phyloP scores from a whole-genome alignment of 768 basidiomycete genomes.

The Macrocybe gigantea region DNA sequence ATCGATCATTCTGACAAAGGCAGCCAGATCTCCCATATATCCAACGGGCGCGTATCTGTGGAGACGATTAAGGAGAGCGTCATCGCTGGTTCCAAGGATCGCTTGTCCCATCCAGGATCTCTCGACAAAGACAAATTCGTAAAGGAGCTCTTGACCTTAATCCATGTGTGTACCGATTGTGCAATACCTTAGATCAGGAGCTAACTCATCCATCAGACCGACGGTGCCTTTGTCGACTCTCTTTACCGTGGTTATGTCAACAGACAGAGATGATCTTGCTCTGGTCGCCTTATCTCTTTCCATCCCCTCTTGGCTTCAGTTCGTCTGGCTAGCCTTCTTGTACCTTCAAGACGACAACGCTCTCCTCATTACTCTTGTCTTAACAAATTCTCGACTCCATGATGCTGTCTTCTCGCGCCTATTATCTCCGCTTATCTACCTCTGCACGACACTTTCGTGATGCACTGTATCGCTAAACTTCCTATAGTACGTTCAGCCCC shows the following conservation, averaged over 20 bases:
- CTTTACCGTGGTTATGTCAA: conserved; percentile 48
- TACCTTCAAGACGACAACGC: no score
- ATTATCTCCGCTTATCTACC: no score
- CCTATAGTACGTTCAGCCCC: no score
- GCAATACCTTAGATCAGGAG: not conserved
- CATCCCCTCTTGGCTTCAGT: not conserved
- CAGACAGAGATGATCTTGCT: conserved; percentile 8
- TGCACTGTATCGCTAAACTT: no score
- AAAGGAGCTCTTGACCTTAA: conserved; percentile 50
- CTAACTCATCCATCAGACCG: conserved; percentile 37
- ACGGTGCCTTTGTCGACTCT: conserved; percentile 59
- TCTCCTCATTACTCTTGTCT: no score
- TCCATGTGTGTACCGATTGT: conserved; percentile 42
- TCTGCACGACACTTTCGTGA: no score
- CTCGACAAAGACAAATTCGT: conserved; percentile 54
- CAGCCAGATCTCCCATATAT: conserved; percentile 15
- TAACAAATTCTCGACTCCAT: no score
- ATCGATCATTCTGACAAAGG: not conserved
- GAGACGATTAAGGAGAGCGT: conserved; percentile 23
- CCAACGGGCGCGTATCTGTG: conserved; percentile 5
- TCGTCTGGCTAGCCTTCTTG: not conserved
- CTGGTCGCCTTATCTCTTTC: not conserved
- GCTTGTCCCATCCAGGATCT: conserved; percentile 13
- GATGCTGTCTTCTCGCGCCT: no score
- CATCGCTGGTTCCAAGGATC: conserved; percentile 17